Percentiles rank a stretch among this genome's conserved stretches.
These are phyloP conservation scores for Ilyonectria mors-panacis DNA, from an alignment of 2,329 filamentous ascomycete genomes.

Conservation along the genomic window DNA sequence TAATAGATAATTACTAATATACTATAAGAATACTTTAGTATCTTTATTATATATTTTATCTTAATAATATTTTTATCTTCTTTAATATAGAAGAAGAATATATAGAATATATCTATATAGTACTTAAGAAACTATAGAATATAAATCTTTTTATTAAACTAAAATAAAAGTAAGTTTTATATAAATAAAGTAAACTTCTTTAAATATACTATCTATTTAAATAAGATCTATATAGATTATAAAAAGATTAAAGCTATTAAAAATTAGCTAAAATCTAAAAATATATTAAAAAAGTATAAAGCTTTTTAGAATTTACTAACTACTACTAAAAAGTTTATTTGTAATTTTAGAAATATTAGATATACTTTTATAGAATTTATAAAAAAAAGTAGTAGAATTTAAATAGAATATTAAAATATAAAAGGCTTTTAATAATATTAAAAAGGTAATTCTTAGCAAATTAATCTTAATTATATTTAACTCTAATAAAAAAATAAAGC, in stretches of 20 bases:
- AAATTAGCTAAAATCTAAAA: constrained; percentile 5
- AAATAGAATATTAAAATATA: constrained; percentile 6
- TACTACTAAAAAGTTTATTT: constrained; percentile 27
- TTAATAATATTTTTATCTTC: constrained; percentile 44
- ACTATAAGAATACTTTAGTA: constrained; percentile 30
- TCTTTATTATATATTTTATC: constrained; percentile 29
- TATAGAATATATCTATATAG: constrained; percentile 33
- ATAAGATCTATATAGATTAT: constrained; percentile 32
- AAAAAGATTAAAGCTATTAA: constrained; percentile 31
- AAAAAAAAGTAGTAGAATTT: constrained; percentile 22
- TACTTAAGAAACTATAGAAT: constrained; percentile 32
- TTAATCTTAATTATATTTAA: constrained; percentile 28
- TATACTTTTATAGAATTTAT: constrained; percentile 20
- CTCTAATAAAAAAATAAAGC: constrained; percentile 18
- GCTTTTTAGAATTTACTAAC: constrained; percentile 29
- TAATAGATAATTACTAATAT: constrained; percentile 39
- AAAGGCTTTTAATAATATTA: constrained; percentile 23
- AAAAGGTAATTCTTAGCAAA: constrained; percentile 21
- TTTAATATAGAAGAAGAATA: constrained; percentile 36
- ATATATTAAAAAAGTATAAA: constrained; percentile 33
- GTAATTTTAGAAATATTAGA: constrained; percentile 27
- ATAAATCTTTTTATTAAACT: constrained; percentile 27
- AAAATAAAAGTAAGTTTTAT: constrained; percentile 32
- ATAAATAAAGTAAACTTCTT: constrained; percentile 21
- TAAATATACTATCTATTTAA: constrained; percentile 25